Conservation (phyloP, 768 basidiomycete species). For the Leccinellum luteum region DNA sequence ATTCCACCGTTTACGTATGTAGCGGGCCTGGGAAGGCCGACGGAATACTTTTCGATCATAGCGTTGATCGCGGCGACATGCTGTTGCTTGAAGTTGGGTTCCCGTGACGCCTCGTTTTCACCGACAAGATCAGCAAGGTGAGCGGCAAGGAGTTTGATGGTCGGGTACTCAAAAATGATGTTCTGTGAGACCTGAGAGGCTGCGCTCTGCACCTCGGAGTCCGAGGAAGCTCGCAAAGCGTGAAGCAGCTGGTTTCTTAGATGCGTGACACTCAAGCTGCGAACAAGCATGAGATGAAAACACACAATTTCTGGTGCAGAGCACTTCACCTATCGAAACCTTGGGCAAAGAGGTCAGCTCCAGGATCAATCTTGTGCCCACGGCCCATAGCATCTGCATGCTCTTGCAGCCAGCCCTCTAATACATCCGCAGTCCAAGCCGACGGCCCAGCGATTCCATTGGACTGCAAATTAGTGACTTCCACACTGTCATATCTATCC, state of each 20-base stretch:
- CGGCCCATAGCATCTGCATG: not conserved
- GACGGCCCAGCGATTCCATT: not conserved
- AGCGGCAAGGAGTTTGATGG: slow-evolving; percentile 21
- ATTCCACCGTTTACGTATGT: not conserved
- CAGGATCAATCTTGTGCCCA: slow-evolving; percentile 1
- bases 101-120: not conserved
- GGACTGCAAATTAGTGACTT: not conserved
- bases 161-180: slow-evolving; percentile 38
- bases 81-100: not conserved
- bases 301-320: no score
- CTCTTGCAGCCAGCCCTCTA: slow-evolving; percentile 6
- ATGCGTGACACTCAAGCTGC: slow-evolving; percentile 23
- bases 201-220: slow-evolving; percentile 17
- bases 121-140: slow-evolving; percentile 6
- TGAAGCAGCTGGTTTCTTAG: slow-evolving; percentile 10
- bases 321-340: slow-evolving; percentile 32
- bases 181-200: slow-evolving; percentile 24
- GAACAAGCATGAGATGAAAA: not conserved
- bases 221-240: slow-evolving; percentile 24
- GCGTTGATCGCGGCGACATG: slow-evolving; percentile 25
- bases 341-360: slow-evolving; percentile 24
- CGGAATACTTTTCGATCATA: slow-evolving; percentile 23
- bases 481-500: slow-evolving; percentile 10
- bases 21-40: not conserved
- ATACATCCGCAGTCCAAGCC: not conserved